Evolutionary conservation across 345 rosid genomes (phyloP), one percentile per base, ranked within the genome.

Genomic region (Camelina sativa): DNA sequence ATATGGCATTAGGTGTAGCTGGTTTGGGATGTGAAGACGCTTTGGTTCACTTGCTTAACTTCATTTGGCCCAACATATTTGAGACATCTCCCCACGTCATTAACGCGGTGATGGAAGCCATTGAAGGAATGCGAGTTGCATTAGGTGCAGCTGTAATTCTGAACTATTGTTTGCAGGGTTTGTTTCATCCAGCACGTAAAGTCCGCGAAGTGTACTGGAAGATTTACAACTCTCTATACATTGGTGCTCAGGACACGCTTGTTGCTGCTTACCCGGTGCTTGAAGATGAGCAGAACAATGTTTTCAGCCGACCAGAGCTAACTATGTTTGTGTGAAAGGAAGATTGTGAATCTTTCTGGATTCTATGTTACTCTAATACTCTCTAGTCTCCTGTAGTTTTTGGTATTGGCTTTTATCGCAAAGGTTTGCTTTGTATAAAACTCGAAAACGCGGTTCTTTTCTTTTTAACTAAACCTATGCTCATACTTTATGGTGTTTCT

Each of bases 161-260:
- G 23, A 95, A 96, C 79, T 96, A 96, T 70, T 96, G 99, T 76
- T 87, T 96, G 37, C 98, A 96, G 83, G 99, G 99, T 50, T 82
- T 96, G 75, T 96, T 96, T 82, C 99, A 96, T 80, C 99, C 99
- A 25, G 98, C 99, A 0, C 80, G 99, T 62, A 96, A 96, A 82
- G 99, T 96, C 63, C 85, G 99, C 71, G 98, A 96, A 78, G 99
- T 96, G 13, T 96, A 96, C 84, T 96, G 99, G 99, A 96, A 92
- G 88, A 96, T 96, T 7, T 96, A 96, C 78, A 96, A 96, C 71
- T 91, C 98, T 2, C 91, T 96, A 10, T 96, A 96, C 62, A 92
- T 96, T 19, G 99, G 99, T 66, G 38, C 94, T 8, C 98, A 92
- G 72, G 98, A 96, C 70, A 83, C 99, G 5, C 93, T 96, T 6